Evolutionary conservation across 306 rosid species (phyloP).

Genomic region (Carpinus viminea): DNA sequence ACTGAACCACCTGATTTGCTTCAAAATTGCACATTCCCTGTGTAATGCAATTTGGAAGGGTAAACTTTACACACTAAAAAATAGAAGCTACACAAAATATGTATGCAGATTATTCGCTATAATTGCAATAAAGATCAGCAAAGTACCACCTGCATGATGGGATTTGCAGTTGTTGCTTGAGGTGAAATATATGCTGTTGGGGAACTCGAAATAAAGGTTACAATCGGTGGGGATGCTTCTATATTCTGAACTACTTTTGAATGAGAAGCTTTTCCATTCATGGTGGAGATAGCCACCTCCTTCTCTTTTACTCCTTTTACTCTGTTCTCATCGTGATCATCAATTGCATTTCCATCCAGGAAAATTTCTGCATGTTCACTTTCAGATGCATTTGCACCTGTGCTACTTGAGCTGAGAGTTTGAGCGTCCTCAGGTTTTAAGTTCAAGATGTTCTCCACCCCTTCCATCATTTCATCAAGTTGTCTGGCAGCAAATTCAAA

Average conservation of each 20-base stretch:
- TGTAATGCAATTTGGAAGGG: constrained; percentile 10
- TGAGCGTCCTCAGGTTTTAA: constrained; percentile 43
- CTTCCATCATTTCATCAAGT: constrained; percentile 60
- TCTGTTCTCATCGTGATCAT: constrained; percentile 44
- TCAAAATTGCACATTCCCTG: constrained; percentile 60
- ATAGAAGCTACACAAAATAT: constrained; percentile 14
- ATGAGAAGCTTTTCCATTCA: constrained; percentile 30
- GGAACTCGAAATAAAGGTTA: constrained; percentile 44
- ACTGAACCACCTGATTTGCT: constrained; percentile 45
- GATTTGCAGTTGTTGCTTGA: constrained; percentile 38
- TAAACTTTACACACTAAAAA: not conserved
- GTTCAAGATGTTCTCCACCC: constrained; percentile 58
- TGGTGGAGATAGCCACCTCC: constrained; percentile 24
- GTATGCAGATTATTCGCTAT: constrained; percentile 4
- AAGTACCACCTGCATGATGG: constrained; percentile 49
- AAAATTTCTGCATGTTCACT: constrained; percentile 41
- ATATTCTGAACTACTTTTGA: constrained; percentile 34
- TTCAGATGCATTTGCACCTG: constrained; percentile 47
- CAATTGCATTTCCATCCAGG: constrained; percentile 41
- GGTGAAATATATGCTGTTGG: constrained; percentile 46
- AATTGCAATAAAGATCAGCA: constrained; percentile 11
- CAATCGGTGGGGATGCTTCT: constrained; percentile 34
- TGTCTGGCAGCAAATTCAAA: constrained; percentile 45
- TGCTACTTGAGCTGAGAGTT: constrained; percentile 42
- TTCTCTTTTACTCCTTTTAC: constrained; percentile 26